phyloP scores from a whole-genome alignment of 495 filamentous ascomycete genomes.

The Choiromyces venosus region DNA sequence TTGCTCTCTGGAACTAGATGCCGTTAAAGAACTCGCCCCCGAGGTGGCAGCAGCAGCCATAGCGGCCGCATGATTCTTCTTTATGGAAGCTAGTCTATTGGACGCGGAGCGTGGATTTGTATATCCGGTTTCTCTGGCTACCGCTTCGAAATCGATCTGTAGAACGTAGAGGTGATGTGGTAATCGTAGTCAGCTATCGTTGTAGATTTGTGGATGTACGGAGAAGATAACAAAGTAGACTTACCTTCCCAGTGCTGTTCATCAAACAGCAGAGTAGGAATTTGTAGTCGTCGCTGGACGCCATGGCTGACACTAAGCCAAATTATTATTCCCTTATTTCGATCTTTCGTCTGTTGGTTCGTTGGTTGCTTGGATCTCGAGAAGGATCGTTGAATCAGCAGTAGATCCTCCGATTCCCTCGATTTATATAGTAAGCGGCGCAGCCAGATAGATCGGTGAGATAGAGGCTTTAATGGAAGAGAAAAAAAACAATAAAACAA shows the following conservation, averaged over 20 bases:
- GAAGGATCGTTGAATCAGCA: background rate
- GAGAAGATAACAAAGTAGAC: background rate
- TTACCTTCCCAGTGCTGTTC: conserved; percentile 12
- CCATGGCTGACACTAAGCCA: conserved; percentile 7
- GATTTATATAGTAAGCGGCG: background rate
- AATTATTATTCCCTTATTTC: background rate
- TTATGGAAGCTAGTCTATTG: conserved; percentile 21
- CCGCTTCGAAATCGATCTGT: conserved; percentile 27
- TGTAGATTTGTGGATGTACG: background rate
- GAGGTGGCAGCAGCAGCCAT: background rate
- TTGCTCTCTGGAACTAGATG: background rate
- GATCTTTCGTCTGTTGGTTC: background rate
- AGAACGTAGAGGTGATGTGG: background rate
- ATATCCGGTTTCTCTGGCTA: conserved; percentile 24
- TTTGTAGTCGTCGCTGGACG: conserved; percentile 19
- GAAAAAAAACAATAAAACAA: too few relatives aligned
- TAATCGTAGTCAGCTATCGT: background rate
- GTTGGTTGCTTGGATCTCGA: background rate
- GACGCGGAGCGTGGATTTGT: conserved; percentile 22
- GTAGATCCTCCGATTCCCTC: background rate
- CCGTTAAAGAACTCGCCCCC: background rate
- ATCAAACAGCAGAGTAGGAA: conserved; percentile 26
- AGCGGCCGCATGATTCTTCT: conserved; percentile 8
- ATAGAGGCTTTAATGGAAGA: background rate
- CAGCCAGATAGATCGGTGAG: background rate